Conservation (phyloP, 2,329 filamentous ascomycete genomes). For the Beauveria asiatica region DNA sequence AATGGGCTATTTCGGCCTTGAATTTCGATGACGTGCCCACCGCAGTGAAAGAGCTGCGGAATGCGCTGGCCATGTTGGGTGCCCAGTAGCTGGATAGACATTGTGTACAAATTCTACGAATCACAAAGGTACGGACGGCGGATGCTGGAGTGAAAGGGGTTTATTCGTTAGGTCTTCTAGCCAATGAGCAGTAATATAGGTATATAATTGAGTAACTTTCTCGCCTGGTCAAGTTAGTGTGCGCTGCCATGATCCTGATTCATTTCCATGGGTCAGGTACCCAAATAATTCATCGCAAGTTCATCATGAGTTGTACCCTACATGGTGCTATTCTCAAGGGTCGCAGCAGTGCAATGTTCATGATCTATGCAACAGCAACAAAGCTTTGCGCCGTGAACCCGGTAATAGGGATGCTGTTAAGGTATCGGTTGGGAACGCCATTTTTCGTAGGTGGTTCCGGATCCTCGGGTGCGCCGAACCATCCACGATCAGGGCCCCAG, state of each 20-base stretch:
- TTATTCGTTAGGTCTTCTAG: not conserved
- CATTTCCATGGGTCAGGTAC: not conserved
- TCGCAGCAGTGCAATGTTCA: not conserved
- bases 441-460: constrained; percentile 11
- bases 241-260: not conserved
- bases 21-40: constrained; percentile 95
- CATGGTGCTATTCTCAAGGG: not conserved
- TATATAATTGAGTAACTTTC: not conserved
- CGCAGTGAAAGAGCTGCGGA: constrained; percentile 73
- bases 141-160: not conserved
- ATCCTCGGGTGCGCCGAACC: constrained; percentile 42
- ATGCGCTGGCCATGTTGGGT: constrained; percentile 64
- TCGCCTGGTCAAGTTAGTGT: not conserved
- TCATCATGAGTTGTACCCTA: not conserved
- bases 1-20: constrained; percentile 91
- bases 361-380: constrained; percentile 5
- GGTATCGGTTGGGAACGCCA: constrained; percentile 4
- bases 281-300: not conserved
- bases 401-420: not conserved
- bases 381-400: constrained; percentile 6
- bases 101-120: not conserved
- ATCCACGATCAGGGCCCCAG: constrained; percentile 61
- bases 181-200: not conserved
- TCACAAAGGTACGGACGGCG: not conserved
- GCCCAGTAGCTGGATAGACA: constrained; percentile 28